phyloP scores from a whole-genome alignment of 78 protist genomes.

The Polysphondylium violaceum region DNA sequence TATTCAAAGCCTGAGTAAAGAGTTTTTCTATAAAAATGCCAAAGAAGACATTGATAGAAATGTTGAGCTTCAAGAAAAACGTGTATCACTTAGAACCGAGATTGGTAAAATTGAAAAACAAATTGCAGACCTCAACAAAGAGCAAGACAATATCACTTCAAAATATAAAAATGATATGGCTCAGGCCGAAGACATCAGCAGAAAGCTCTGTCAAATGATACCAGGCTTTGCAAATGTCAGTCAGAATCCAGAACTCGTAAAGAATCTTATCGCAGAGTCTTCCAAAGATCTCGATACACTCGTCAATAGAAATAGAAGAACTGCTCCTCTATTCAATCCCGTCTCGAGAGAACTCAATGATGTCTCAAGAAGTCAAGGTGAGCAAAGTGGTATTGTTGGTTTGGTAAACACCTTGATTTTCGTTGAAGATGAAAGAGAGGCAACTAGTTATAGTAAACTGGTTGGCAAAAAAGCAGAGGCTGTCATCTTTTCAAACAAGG shows the following conservation, averaged over 20 bases:
- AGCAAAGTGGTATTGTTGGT: constrained; percentile 68
- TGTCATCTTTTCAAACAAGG: constrained; percentile 5
- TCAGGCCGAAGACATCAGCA: constrained; percentile 6
- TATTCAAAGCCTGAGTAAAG: neutral
- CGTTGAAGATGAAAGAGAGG: constrained; percentile 26
- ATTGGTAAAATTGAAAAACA: constrained; percentile 3
- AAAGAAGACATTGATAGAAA: constrained; percentile 44
- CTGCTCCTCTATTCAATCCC: constrained; percentile 42
- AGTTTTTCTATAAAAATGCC: constrained; percentile 35
- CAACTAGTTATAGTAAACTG: neutral
- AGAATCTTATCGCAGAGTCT: neutral
- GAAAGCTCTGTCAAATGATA: neutral
- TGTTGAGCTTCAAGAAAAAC: constrained; percentile 20
- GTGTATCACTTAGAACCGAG: constrained; percentile 23
- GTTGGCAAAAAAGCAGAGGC: constrained; percentile 39
- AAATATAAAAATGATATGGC: neutral
- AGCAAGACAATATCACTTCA: neutral
- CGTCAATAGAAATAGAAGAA: neutral
- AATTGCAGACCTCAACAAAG: neutral
- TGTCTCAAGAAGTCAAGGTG: neutral
- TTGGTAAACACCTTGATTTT: constrained; percentile 43
- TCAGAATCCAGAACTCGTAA: constrained; percentile 18
- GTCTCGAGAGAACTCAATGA: constrained; percentile 46
- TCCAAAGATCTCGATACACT: neutral
- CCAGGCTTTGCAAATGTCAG: neutral